Evolutionary conservation across 352 stramenopile species (phyloP).

Genomic region (Pythium folliculosum): DNA sequence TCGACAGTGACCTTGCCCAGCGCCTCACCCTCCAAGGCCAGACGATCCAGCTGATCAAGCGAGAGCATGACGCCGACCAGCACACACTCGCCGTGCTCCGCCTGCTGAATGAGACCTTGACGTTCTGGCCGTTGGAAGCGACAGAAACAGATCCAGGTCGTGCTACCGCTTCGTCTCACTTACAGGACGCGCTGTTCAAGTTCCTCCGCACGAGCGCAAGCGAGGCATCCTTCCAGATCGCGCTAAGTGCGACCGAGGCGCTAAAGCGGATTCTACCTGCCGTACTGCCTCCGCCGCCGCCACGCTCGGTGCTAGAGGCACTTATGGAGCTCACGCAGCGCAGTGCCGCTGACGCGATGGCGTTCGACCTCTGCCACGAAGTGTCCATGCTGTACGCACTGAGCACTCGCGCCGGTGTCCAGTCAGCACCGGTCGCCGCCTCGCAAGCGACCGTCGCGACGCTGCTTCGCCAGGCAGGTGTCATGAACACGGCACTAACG

Average conservation of each 20-base stretch:
- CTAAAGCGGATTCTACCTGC: constrained; percentile 4
- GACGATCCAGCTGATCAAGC: constrained; percentile 9
- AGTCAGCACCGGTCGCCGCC: constrained; percentile 3
- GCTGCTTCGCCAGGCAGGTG: background rate
- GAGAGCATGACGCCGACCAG: background rate
- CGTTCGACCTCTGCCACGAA: background rate
- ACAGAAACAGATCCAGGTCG: background rate
- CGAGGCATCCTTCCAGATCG: background rate
- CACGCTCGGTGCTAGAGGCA: background rate
- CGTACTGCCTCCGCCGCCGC: background rate
- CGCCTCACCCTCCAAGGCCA: constrained; percentile 1
- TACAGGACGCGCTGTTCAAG: background rate
- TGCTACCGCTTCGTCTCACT: background rate
- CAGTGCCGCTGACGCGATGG: background rate
- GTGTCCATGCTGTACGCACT: constrained; percentile 37
- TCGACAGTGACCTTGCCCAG: background rate
- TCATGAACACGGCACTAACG: background rate
- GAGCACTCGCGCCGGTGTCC: constrained; percentile 12
- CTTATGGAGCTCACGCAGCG: background rate
- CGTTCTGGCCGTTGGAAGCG: background rate
- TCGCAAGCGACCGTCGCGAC: background rate
- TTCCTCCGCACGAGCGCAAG: background rate
- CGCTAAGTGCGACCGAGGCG: background rate
- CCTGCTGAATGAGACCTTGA: background rate
- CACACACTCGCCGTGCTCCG: background rate